phyloP scores from a whole-genome alignment of 305 asterid genomes.

The Vinca major region DNA sequence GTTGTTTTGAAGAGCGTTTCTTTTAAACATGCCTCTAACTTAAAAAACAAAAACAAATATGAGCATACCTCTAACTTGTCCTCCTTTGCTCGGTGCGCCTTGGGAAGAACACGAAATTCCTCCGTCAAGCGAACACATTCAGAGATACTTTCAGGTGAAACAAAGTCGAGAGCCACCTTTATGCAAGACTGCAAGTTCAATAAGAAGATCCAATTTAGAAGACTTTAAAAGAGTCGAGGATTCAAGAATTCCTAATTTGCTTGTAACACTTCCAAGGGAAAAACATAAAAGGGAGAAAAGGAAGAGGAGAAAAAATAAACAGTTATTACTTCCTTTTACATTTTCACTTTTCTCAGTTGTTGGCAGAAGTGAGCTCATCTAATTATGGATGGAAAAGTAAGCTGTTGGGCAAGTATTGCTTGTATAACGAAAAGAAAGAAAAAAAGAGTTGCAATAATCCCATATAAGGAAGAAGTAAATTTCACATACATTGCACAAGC shows the following conservation, averaged over 20 bases:
- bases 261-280: background rate
- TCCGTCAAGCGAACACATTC: conserved; percentile 29
- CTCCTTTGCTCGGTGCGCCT: conserved; percentile 23
- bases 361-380: background rate
- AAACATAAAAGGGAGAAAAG: background rate
- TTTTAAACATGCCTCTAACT: background rate
- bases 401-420: background rate
- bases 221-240: background rate
- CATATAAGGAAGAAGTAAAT: background rate
- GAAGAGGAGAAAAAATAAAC: background rate
- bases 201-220: background rate
- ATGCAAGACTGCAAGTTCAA: conserved; percentile 29
- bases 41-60: background rate
- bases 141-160: conserved; percentile 31
- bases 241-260: background rate
- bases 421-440: background rate
- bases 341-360: background rate
- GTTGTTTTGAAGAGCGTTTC: too few species aligned
- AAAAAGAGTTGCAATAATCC: background rate
- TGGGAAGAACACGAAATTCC: conserved; percentile 30
- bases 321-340: background rate
- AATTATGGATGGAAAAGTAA: background rate
- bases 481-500: background rate
- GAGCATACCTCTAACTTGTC: conserved; percentile 31
- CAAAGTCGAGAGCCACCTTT: conserved; percentile 33